These are phyloP conservation scores for Suhomyces sp. DNA, from an alignment of 805 yeast genomes.

Conservation along the genomic window DNA sequence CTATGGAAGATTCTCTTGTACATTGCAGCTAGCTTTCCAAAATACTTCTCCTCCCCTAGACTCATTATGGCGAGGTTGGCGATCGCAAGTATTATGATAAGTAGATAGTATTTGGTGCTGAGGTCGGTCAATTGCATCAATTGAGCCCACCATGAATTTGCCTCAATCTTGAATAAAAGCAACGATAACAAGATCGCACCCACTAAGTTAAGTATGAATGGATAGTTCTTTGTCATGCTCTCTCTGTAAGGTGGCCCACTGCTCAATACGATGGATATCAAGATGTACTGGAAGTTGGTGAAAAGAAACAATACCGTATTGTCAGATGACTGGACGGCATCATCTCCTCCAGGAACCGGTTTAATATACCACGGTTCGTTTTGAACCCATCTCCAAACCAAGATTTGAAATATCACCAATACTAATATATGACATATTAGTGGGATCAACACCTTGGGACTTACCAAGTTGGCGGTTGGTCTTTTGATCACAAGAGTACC, in stretches of 20 bases:
- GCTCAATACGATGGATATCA: conserved; percentile 78
- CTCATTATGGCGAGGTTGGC: conserved; percentile 50
- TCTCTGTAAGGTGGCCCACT: conserved; percentile 93
- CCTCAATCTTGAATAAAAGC: conserved; percentile 51
- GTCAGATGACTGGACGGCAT: conserved; percentile 80
- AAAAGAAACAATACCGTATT: conserved; percentile 81
- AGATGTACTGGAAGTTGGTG: conserved; percentile 85
- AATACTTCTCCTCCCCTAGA: conserved; percentile 44
- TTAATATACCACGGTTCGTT: conserved; percentile 69
- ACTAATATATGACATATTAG: conserved; percentile 73
- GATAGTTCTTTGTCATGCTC: conserved; percentile 61
- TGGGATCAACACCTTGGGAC: conserved; percentile 83
- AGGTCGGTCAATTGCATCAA: conserved; percentile 75
- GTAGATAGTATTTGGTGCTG: conserved; percentile 46
- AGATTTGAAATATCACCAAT: conserved; percentile 60
- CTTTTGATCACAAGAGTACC: conserved; percentile 59
- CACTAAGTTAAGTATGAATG: conserved; percentile 64
- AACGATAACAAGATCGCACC: conserved; percentile 50
- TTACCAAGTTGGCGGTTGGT: conserved; percentile 91
- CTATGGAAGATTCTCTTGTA: conserved; percentile 35
- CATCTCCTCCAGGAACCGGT: conserved; percentile 73
- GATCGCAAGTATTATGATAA: conserved; percentile 46
- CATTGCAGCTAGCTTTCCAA: conserved; percentile 36
- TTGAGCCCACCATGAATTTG: conserved; percentile 54
- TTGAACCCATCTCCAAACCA: conserved; percentile 62